These are phyloP conservation scores for Lentinus brumalis DNA, from an alignment of 768 basidiomycete species.

Conservation along the genomic window DNA sequence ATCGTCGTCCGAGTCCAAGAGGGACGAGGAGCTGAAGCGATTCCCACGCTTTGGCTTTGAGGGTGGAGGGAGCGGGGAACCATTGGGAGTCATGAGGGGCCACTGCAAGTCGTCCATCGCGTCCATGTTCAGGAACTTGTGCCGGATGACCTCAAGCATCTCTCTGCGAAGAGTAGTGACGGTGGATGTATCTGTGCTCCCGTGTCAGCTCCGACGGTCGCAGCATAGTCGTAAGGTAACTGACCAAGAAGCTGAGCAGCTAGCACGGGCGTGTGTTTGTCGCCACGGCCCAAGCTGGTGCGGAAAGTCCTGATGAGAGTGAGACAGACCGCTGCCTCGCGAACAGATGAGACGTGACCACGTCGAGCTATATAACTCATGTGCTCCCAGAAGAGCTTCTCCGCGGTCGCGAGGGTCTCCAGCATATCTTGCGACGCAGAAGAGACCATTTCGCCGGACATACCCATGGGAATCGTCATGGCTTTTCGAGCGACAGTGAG, in stretches of 20 bases:
- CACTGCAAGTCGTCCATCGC: slow-evolving; percentile 70
- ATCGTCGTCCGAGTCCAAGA: slow-evolving; percentile 29
- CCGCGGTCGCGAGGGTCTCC: slow-evolving; percentile 63
- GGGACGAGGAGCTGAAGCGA: slow-evolving; percentile 25
- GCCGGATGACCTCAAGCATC: slow-evolving; percentile 76
- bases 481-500: slow-evolving; percentile 44
- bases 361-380: slow-evolving; percentile 54
- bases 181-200: slow-evolving; percentile 62
- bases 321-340: slow-evolving; percentile 73
- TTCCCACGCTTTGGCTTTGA: slow-evolving; percentile 21
- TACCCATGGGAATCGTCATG: slow-evolving; percentile 82
- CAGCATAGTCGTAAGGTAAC: slow-evolving; percentile 7
- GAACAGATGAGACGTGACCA: slow-evolving; percentile 70
- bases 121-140: slow-evolving; percentile 57
- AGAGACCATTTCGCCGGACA: slow-evolving; percentile 48
- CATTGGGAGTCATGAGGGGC: slow-evolving; percentile 57
- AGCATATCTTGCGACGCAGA: slow-evolving; percentile 60
- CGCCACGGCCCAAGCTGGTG: slow-evolving; percentile 72
- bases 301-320: slow-evolving; percentile 75
- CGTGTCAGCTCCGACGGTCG: not conserved
- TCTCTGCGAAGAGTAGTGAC: slow-evolving; percentile 84
- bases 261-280: slow-evolving; percentile 48
- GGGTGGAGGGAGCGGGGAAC: slow-evolving; percentile 38
- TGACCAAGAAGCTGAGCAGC: slow-evolving; percentile 67
- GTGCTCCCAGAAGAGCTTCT: slow-evolving; percentile 67